These are phyloP conservation scores for Limnanthes douglasii DNA, from an alignment of 345 rosid species.

Conservation along the genomic window DNA sequence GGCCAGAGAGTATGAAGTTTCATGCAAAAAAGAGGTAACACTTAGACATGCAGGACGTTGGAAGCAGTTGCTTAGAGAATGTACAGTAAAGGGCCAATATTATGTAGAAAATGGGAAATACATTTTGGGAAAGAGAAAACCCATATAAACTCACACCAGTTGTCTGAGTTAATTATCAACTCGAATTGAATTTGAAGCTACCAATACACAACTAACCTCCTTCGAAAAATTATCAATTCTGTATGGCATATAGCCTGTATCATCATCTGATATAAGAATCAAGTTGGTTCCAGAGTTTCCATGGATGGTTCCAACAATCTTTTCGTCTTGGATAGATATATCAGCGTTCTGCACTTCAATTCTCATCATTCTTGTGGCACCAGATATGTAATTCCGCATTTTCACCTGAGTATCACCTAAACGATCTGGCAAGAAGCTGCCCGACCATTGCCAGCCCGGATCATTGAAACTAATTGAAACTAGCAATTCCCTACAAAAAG, in stretches of 20 bases:
- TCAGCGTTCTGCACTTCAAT: constrained; percentile 92
- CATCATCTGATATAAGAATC: constrained; percentile 83
- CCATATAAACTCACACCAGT: not conserved
- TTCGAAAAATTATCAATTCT: constrained; percentile 93
- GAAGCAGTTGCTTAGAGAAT: too few species aligned
- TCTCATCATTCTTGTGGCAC: constrained; percentile 59
- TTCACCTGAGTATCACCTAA: constrained; percentile 91
- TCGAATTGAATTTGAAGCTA: too few species aligned
- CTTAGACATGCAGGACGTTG: too few species aligned
- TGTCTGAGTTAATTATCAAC: too few species aligned
- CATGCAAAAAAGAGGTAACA: too few species aligned
- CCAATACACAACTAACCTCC: constrained; percentile 53
- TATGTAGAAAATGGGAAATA: too few species aligned
- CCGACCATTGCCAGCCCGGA: constrained; percentile 98
- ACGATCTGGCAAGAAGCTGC: constrained; percentile 91
- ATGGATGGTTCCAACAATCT: constrained; percentile 51
- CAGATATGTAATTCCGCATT: constrained; percentile 63
- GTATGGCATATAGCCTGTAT: constrained; percentile 87
- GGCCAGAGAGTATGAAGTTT: too few species aligned
- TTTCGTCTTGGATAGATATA: constrained; percentile 57
- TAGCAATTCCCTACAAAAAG: constrained; percentile 54
- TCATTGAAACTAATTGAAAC: constrained; percentile 73
- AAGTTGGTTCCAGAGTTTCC: constrained; percentile 78
- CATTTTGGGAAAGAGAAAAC: too few species aligned
- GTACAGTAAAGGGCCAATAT: too few species aligned